Conservation (phyloP, 2,329 filamentous ascomycete genomes). For the Cucurbitaria berberidis region DNA sequence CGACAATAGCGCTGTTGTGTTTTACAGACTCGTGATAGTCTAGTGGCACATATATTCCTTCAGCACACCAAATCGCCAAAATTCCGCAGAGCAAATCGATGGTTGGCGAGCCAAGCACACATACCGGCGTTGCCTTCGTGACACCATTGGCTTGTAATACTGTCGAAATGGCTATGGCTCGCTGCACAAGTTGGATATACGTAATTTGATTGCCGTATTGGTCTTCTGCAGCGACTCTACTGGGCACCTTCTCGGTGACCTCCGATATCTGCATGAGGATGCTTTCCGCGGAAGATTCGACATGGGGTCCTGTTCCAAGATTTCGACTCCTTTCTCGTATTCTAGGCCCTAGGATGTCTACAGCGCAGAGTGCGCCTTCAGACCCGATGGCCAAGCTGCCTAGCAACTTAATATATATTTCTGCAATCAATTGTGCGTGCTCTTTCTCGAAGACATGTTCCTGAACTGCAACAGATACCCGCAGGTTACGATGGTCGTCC, state of each 20-base stretch:
- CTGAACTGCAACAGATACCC: not conserved
- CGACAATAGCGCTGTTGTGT: not conserved
- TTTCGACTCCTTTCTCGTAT: no score
- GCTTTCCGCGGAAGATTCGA: no score
- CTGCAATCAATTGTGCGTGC: not conserved
- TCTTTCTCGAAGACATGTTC: not conserved
- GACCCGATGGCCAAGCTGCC: not conserved
- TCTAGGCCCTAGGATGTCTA: no score
- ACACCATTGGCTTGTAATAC: not conserved
- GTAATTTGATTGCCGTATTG: not conserved
- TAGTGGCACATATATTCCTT: not conserved
- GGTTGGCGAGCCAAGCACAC: slow-evolving; percentile 6
- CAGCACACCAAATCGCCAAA: slow-evolving; percentile 3
- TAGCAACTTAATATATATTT: not conserved
- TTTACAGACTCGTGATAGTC: not conserved
- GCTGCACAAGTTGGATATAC: not conserved
- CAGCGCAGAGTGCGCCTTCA: no score
- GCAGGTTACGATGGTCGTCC: not conserved
- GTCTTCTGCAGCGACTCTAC: not conserved
- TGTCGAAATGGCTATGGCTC: slow-evolving; percentile 3
- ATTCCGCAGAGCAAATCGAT: not conserved
- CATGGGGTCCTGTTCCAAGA: no score
- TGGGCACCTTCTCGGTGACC: not conserved
- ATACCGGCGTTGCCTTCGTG: slow-evolving; percentile 1
- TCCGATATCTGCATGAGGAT: not conserved